Percentiles rank a stretch among this genome's conserved stretches.
Conservation (phyloP, 495 filamentous ascomycete species). For the Aspergillus coremiiformis region DNA sequence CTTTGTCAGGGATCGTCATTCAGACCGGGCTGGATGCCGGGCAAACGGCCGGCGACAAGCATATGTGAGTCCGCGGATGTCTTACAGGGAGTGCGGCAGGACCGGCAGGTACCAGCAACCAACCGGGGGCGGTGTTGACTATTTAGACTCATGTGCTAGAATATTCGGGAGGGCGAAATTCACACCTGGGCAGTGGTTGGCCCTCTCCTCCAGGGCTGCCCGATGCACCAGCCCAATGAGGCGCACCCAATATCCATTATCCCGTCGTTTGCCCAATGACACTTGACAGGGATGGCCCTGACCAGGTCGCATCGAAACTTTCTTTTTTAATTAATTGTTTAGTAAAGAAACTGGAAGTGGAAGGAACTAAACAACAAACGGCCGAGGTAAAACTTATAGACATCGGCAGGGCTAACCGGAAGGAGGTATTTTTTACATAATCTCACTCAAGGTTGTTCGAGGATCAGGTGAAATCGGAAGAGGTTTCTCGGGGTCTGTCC, state of each 20-base stretch:
- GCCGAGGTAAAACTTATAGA: slow-evolving; percentile 1
- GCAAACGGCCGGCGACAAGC: not conserved
- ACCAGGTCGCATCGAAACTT: not conserved
- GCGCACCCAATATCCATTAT: not conserved
- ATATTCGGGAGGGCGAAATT: not conserved
- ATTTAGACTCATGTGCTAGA: slow-evolving; percentile 5
- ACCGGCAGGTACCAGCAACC: slow-evolving; percentile 1
- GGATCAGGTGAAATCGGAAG: not conserved
- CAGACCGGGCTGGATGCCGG: not conserved
- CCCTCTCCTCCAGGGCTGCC: too few species aligned
- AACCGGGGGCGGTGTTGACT: not conserved
- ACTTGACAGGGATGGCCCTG: not conserved
- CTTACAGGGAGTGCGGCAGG: slow-evolving; percentile 6
- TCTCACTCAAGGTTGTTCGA: slow-evolving; percentile 4
- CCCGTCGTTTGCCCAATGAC: not conserved
- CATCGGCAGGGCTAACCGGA: not conserved
- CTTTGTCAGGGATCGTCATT: not conserved
- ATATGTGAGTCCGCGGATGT: slow-evolving; percentile 6
- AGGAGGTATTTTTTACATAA: slow-evolving; percentile 7
- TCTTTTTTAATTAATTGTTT: too few species aligned
- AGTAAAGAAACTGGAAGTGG: not conserved
- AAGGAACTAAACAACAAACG: not conserved
- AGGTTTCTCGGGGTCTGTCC: slow-evolving; percentile 15
- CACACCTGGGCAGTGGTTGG: too few species aligned
- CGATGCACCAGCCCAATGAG: not conserved